Base-by-base conservation (phyloP, 1,284 basidiomycete species). In the Sanghuangporus weigelae region DNA sequence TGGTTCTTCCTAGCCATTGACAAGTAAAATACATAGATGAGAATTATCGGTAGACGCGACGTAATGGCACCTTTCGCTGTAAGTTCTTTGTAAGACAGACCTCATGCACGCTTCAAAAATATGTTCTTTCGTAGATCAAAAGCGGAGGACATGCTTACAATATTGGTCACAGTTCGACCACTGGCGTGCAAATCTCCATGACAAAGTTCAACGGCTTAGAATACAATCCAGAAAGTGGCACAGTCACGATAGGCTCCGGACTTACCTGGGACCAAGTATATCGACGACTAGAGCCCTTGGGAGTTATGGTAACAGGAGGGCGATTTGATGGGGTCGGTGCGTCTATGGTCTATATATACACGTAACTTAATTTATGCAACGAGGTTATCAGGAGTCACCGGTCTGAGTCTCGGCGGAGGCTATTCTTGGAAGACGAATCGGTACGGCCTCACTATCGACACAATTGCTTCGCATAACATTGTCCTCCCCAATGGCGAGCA, bases 201-300 rank as follows among this genome's bases (percentile, higher is more conserved):
- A 42, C 62, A 14, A 49, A 63, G 3, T 71, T 71, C 53, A 64
- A 65, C 19, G 36, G 63, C 12, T 59, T 68, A 16, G 55, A 31
- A 8, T 66, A 65, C 26, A 50, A 69, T 40, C 50, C 65, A 21
- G 48, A 65, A 23, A 51, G 54, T 12, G 35, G 55, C 16, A 64
- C 63, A 48, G 67, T 63, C 1, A 65, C 51, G 11, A 55, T 68
- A 19, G 70, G 70, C 7, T 38, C 64, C 31, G 68, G 68, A 19
- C 58, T 65, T 5, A 67, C 59, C 19, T 71, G 70, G 70, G 70
- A 68, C 51, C 46, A 70, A 16, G 69, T 71, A 26, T 72, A 71
- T 57, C 57, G 42, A 44, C 40, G 38, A 3, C 59, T 70, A 16
- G 60, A 65, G 14, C 62, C 62, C 14, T 44, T 46, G 49, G 66